Evolutionary conservation across 139 green algal genomes (phyloP).

Genomic region (Picochlorum sp.): DNA sequence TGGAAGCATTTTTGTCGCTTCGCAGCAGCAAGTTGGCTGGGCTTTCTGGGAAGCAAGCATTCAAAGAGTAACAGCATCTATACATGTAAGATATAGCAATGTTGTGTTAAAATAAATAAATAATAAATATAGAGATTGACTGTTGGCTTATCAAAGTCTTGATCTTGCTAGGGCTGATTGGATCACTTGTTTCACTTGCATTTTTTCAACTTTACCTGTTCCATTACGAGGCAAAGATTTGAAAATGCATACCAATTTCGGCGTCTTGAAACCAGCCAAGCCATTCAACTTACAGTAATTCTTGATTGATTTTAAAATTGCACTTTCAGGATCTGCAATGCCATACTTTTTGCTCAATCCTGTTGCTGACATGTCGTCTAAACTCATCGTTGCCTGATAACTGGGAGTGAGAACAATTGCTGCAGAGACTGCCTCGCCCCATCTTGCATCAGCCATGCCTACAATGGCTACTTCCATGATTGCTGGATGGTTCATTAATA

Average conservation of each 20-base stretch:
- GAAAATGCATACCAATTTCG: constrained; percentile 13
- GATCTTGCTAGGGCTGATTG: too few relatives aligned
- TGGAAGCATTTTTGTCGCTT: constrained; percentile 32
- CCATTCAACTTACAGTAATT: constrained; percentile 28
- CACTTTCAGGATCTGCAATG: too few relatives aligned
- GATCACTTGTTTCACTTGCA: constrained; percentile 15
- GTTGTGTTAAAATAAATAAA: background rate
- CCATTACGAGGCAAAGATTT: constrained; percentile 37
- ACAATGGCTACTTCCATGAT: constrained; percentile 64
- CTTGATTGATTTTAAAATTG: constrained; percentile 31
- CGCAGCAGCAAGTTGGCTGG: too few relatives aligned
- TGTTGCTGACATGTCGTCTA: background rate
- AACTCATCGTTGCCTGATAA: constrained; percentile 24
- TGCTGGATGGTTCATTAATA: constrained; percentile 25
- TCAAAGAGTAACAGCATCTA: too few relatives aligned
- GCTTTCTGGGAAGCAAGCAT: too few relatives aligned
- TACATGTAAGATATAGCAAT: background rate
- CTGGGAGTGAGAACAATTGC: constrained; percentile 39
- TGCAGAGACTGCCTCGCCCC: constrained; percentile 64
- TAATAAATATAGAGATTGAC: background rate
- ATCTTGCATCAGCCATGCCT: constrained; percentile 53
- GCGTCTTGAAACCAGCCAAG: constrained; percentile 58
- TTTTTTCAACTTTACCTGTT: constrained; percentile 61
- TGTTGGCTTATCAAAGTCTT: too few relatives aligned
- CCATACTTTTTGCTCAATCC: background rate